Evolutionary conservation across 1,284 basidiomycete species (phyloP), one percentile per base, ranked within the genome.

Genomic region (Meira miltonrushii): DNA sequence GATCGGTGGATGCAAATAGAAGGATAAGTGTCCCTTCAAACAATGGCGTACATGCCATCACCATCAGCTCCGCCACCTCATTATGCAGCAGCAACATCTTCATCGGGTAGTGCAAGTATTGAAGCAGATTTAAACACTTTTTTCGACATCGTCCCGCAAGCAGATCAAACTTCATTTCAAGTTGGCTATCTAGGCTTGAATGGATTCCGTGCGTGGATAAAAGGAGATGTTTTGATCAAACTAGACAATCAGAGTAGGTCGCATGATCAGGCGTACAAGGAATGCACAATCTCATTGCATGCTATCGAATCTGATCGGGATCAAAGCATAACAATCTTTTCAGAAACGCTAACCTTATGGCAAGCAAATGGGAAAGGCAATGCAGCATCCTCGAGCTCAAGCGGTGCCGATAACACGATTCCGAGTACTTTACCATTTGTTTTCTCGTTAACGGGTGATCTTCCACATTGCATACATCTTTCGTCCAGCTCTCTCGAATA

Each of bases 151-250:
- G 73, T 60, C 0, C 73, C 72, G 5, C 62, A 65, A 9, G 59
- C 58, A 46, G 74, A 77, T 39, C 66, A 69, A 8, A 64, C 73
- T 1, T 75, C 74, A 11, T 78, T 78, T 51, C 75, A 78, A 59
- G 66, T 65, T 10, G 75, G 75, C 33, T 77, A 75, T 51, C 64
- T 77, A 4, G 75, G 75, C 4, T 50, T 77, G 13, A 59, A 66
- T 5, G 73, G 67, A 17, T 67, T 69, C 37, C 47, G 65, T 21
- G 64, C 73, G 1, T 71, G 68, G 67, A 53, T 77, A 57, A 67
- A 70, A 49, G 75, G 75, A 38, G 75, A 78, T 39, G 74, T 78
- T 1, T 62, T 77, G 2, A 62, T 73, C 59, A 78, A 78, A 52
- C 62, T 74, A 19, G 71, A 73, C 19, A 62, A 19, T 60, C 65